Evolutionary conservation across 2,329 filamentous ascomycete genomes (phyloP), one percentile per base, ranked within the genome.

Genomic region (Xylariaceae sp.): DNA sequence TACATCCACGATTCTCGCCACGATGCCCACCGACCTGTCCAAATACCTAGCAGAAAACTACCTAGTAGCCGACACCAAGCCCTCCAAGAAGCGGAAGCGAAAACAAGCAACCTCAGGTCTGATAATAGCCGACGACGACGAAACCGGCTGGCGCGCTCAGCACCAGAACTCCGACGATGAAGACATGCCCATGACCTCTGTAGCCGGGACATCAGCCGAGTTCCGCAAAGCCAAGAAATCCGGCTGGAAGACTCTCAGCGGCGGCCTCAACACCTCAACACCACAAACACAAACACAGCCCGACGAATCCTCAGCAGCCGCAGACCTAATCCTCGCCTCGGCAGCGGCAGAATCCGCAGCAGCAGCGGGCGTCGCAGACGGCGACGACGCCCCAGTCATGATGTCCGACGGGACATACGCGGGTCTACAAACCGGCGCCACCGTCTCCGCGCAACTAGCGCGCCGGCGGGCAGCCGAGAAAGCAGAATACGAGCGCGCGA

Each of bases 21-120:
- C 46, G 14, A 82, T 82, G 79, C 71, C 78, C 39, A 74, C 75
- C 53, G 77, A 82, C 58, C 79, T 96, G 57, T 85, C 90, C 51
- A 83, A 85, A 64, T 99, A 97, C 65, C 82, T 99, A 33, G 91
- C 92, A 35, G 86, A 89, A 55, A 94, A 90, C 68, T 99, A 99
- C 68, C 84, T 99, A 44, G 73, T 78, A 48, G 74, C 78, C 38
- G 77, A 82, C 53, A 69, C 75, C 6, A 81, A 80, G 55, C 75
- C 79, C 15, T 61, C 71, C 43, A 85, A 85, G 64, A 86, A 85
- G 65, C 76, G 80, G 53, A 86, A 86, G 70, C 77, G 80, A 62
- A 85, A 84, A 66, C 69, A 76, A 49, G 62, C 64, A 27, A 62
- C 68, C 41, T 71, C 74, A 27, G 81, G 82, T 42, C 76, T 87